Evolutionary conservation across 2,329 filamentous ascomycete species (phyloP).

Genomic region (Colletotrichum sp.): DNA sequence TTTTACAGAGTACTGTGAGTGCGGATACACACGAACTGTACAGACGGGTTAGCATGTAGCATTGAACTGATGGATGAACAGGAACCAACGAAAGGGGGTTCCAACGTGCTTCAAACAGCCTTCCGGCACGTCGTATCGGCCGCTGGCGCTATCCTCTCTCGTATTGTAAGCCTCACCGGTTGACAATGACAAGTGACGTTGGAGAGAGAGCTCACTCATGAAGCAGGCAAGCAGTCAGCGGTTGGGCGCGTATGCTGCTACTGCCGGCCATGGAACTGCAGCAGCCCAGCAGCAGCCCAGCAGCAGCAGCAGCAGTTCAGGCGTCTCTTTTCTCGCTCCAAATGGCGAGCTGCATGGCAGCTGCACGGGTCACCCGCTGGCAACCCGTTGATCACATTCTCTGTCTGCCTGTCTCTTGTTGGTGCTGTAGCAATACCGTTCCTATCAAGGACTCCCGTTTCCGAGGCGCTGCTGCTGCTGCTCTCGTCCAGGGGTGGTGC

Average conservation of each 20-base stretch:
- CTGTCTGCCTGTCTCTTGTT: not conserved
- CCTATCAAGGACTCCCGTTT: constrained; percentile 3
- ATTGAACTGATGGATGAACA: not conserved
- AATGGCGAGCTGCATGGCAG: constrained; percentile 12
- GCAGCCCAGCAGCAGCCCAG: not conserved
- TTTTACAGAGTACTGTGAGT: not conserved
- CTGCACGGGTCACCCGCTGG: constrained; percentile 10
- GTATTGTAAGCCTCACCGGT: not conserved
- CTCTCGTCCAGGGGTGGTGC: not conserved
- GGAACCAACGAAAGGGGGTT: not conserved
- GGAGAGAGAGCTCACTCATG: not conserved
- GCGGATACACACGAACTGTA: not conserved
- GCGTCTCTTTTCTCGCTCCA: not conserved
- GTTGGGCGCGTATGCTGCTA: not conserved
- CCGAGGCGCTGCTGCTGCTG: not conserved
- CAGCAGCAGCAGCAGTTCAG: not conserved
- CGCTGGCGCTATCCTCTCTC: not conserved
- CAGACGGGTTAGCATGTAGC: not conserved
- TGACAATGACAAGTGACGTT: not conserved
- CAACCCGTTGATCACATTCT: not conserved
- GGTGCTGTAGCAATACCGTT: not conserved
- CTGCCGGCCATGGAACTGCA: not conserved
- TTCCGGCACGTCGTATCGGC: not conserved
- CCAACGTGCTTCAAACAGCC: not conserved
- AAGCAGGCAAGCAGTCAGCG: not conserved